These are phyloP conservation scores for Blumeria graminis DNA, from an alignment of 2,329 filamentous ascomycete species.

Conservation along the genomic window DNA sequence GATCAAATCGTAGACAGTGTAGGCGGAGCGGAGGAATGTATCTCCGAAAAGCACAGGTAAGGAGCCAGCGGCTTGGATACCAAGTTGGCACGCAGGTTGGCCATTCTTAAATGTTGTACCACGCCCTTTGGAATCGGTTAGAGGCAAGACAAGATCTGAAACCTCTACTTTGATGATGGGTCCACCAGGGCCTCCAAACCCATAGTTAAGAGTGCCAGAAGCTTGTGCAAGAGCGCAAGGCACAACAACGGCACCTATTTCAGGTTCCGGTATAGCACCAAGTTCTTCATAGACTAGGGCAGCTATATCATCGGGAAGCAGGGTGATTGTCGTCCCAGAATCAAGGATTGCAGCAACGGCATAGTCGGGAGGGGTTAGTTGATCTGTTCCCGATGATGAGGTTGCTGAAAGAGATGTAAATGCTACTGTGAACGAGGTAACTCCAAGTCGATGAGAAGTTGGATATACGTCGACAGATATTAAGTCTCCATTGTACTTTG, in stretches of 20 bases:
- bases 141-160: slow-evolving; percentile 21
- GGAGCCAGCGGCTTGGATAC: slow-evolving; percentile 20
- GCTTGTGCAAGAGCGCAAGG: slow-evolving; percentile 20
- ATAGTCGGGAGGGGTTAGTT: slow-evolving; percentile 13
- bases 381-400: slow-evolving; percentile 18
- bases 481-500: slow-evolving; percentile 20
- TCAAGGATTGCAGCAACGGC: slow-evolving; percentile 32
- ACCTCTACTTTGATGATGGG: slow-evolving; percentile 22
- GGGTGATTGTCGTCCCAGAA: slow-evolving; percentile 42
- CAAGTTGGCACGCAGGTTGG: slow-evolving; percentile 25
- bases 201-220: slow-evolving; percentile 22
- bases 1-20: slow-evolving; percentile 28
- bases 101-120: slow-evolving; percentile 12
- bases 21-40: slow-evolving; percentile 28
- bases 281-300: slow-evolving; percentile 20
- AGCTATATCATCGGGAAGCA: slow-evolving; percentile 34
- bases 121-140: slow-evolving; percentile 14
- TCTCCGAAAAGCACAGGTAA: slow-evolving; percentile 21
- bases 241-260: slow-evolving; percentile 23
- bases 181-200: slow-evolving; percentile 21
- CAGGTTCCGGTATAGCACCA: slow-evolving; percentile 21
- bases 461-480: slow-evolving; percentile 14
- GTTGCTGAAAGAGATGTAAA: slow-evolving; percentile 14
- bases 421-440: slow-evolving; percentile 14
- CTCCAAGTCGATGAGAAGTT: slow-evolving; percentile 1